These are phyloP conservation scores for Fonsecaea monophora DNA, from an alignment of 2,329 filamentous ascomycete genomes.

Conservation along the genomic window DNA sequence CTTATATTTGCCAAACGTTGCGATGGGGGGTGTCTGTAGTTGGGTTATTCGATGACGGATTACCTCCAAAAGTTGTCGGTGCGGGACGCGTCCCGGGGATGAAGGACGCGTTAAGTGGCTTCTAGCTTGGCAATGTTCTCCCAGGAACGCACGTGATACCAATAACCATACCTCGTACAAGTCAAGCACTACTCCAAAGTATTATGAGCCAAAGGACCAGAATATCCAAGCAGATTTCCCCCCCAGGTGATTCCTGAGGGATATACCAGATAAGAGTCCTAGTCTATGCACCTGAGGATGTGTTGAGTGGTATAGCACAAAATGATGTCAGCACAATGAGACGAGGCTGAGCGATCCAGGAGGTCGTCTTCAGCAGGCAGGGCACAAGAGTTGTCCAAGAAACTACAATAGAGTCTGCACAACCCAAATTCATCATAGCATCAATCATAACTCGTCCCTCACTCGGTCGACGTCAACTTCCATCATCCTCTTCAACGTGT, in stretches of 20 bases:
- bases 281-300: conserved; percentile 4
- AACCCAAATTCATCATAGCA: neutral
- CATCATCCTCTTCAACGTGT: conserved; percentile 59
- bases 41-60: neutral
- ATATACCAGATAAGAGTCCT: neutral
- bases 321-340: neutral
- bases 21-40: neutral
- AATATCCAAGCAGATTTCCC: too few species aligned
- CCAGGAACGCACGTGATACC: conserved; percentile 14
- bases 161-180: too few species aligned
- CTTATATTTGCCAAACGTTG: neutral
- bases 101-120: conserved; percentile 27
- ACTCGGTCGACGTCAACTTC: conserved; percentile 46
- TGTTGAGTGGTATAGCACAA: conserved; percentile 14
- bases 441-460: conserved; percentile 47
- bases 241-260: too few species aligned
- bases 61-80: neutral
- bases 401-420: neutral
- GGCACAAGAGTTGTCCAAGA: neutral
- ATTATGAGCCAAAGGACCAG: neutral
- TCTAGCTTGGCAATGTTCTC: conserved; percentile 23
- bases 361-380: neutral
- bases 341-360: neutral
- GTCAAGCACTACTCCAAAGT: too few species aligned
- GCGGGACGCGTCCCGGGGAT: conserved; percentile 8